These are phyloP conservation scores for Gymnopilus junonius DNA, from an alignment of 768 basidiomycete genomes.

Conservation along the genomic window DNA sequence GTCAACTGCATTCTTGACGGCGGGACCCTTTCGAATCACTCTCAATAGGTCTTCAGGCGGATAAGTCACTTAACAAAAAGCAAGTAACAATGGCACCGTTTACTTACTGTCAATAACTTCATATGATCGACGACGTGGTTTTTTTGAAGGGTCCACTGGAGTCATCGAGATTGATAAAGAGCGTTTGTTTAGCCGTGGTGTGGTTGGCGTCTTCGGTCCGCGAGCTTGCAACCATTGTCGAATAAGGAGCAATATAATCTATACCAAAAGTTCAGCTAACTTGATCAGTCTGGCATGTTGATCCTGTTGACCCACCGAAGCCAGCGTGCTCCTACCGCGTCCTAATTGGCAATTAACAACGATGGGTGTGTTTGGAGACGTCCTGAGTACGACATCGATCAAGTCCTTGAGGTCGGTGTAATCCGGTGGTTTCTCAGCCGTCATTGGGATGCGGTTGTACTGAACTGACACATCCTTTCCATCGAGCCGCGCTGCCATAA, in stretches of 20 bases:
- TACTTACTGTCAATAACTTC: constrained; percentile 86
- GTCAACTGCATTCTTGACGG: constrained; percentile 86
- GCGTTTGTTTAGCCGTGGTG: constrained; percentile 39
- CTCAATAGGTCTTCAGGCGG: constrained; percentile 68
- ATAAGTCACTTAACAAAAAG: background rate
- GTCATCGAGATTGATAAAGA: constrained; percentile 51
- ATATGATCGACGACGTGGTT: constrained; percentile 65
- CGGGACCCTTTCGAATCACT: constrained; percentile 84
- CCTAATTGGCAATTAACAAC: constrained; percentile 97
- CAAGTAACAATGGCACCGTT: background rate
- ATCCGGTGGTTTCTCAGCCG: constrained; percentile 84
- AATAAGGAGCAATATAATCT: constrained; percentile 85
- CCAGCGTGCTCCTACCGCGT: constrained; percentile 86
- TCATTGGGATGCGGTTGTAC: constrained; percentile 90
- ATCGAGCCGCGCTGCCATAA: constrained; percentile 69
- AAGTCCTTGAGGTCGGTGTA: constrained; percentile 76
- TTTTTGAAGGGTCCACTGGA: constrained; percentile 36
- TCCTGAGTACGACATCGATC: constrained; percentile 76
- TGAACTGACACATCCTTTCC: constrained; percentile 63
- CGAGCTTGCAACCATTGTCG: constrained; percentile 76
- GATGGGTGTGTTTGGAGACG: constrained; percentile 74
- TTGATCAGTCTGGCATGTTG: too few species aligned
- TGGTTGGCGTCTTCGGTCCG: constrained; percentile 39
- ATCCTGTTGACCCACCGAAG: constrained; percentile 80
- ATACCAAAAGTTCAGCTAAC: background rate